Evolutionary conservation across 2,329 filamentous ascomycete species (phyloP), one percentile per base, ranked within the genome.

Genomic region (Claviceps purpurea): DNA sequence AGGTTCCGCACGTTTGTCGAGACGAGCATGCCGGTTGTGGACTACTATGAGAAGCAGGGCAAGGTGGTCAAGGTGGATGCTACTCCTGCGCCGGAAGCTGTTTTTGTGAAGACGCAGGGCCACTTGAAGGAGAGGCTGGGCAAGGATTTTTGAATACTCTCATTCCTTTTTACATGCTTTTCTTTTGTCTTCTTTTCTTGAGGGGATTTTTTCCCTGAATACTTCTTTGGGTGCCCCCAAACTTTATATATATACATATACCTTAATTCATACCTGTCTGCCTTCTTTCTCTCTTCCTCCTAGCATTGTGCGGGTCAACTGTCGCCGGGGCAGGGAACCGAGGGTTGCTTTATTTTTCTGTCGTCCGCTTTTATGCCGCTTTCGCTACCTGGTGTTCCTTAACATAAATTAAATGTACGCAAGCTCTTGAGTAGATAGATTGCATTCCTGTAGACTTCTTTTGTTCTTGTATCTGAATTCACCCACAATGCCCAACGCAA

Each of bases 11-110:
- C 85, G 4, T 98, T 97, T 65, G 74, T 94, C 61, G 89, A 97
- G 70, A 95, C 89, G 2, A 95, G 89, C 71, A 96, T 97, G 91
- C 93, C 93, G 26, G 93, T 97, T 47, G 89, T 98, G 51, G 78
- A 95, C 60, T 81, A 88, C 66, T 97, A 86, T 67, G 82, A 85
- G 63, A 74, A 75, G 61, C 75, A 90, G 70, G 82, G 79, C 61
- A 83, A 84, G 65, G 89, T 97, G 16, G 79, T 95, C 66, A 87
- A 83, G 72, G 77, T 97, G 45, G 75, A 84, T 60, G 88, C 90
- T 34, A 84, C 82, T 26, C 77, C 79, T 44, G 62, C 70, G 7
- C 83, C 87, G 2, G 82, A 87, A 30, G 76, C 65, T 30, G 81
- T 84, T 48, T 81, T 77, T 61, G 64, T 65, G 57, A 72, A 69